Evolutionary conservation across 106 monocot genomes (phyloP).

Genomic region (Phalaenopsis equestris): DNA sequence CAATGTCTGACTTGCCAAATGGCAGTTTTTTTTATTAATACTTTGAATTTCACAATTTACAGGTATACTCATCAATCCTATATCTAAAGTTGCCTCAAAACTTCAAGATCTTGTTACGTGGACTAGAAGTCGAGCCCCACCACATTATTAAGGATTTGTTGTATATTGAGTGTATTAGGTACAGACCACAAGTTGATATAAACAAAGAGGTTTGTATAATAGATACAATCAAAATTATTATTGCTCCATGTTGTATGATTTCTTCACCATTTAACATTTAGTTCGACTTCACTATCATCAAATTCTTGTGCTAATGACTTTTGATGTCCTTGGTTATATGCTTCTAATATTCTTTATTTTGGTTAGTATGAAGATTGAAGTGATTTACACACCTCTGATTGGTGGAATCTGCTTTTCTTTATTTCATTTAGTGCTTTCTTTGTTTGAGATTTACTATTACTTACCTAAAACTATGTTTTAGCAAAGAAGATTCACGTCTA

Average conservation of each 20-base stretch:
- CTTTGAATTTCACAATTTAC: constrained; percentile 13
- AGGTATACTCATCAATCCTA: constrained; percentile 75
- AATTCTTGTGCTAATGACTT: neutral
- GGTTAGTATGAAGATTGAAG: neutral
- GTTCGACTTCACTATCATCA: neutral
- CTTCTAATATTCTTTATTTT: neutral
- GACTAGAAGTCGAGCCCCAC: constrained; percentile 46
- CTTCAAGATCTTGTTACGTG: constrained; percentile 70
- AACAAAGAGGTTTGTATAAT: constrained; percentile 43
- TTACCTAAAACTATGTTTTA: neutral
- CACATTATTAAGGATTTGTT: constrained; percentile 50
- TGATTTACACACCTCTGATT: neutral
- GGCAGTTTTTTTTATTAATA: constrained; percentile 1
- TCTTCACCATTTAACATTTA: neutral
- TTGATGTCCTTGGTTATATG: neutral
- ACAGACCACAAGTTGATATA: constrained; percentile 66
- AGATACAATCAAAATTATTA: neutral
- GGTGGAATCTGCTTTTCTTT: neutral
- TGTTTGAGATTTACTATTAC: neutral
- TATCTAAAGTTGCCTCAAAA: constrained; percentile 62
- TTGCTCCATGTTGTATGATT: neutral
- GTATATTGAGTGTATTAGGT: constrained; percentile 69
- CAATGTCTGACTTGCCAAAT: neutral
- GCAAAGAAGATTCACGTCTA: neutral
- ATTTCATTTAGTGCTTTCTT: neutral